Percentiles rank a stretch among this genome's conserved stretches.
Conservation (phyloP, 2,329 filamentous ascomycete genomes). For the Akanthomyces muscarius region DNA sequence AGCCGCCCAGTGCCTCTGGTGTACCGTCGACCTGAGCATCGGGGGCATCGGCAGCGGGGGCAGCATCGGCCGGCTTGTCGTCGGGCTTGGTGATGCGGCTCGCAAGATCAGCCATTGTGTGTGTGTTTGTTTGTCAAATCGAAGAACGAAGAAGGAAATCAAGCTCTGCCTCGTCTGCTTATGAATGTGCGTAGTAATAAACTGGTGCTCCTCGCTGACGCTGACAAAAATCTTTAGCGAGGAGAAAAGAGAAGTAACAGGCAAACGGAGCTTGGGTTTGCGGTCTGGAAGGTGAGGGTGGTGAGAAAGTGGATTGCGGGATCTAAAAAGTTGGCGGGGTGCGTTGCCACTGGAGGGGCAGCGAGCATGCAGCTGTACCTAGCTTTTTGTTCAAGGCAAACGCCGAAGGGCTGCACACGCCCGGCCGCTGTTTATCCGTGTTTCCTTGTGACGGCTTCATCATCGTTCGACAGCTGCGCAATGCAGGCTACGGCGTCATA, state of each 20-base stretch:
- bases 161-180: background rate
- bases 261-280: conserved; percentile 16
- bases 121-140: background rate
- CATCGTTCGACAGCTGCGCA: background rate
- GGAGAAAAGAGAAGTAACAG: background rate
- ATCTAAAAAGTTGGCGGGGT: conserved; percentile 31
- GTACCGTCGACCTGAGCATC: conserved; percentile 37
- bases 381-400: background rate
- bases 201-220: background rate
- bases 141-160: background rate
- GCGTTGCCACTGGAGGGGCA: conserved; percentile 30
- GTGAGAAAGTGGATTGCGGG: conserved; percentile 15
- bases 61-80: conserved; percentile 26
- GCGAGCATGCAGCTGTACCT: background rate
- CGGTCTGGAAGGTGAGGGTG: background rate
- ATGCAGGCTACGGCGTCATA: background rate
- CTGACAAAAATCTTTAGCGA: background rate
- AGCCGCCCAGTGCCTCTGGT: conserved; percentile 40
- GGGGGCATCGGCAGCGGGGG: conserved; percentile 18
- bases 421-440: conserved; percentile 29
- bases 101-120: conserved; percentile 46
- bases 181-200: background rate
- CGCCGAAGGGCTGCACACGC: background rate
- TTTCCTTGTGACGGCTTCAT: conserved; percentile 11
- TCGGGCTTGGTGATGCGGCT: conserved; percentile 48